phyloP scores from a whole-genome alignment of 768 basidiomycete species.

The Trametes coccinea region DNA sequence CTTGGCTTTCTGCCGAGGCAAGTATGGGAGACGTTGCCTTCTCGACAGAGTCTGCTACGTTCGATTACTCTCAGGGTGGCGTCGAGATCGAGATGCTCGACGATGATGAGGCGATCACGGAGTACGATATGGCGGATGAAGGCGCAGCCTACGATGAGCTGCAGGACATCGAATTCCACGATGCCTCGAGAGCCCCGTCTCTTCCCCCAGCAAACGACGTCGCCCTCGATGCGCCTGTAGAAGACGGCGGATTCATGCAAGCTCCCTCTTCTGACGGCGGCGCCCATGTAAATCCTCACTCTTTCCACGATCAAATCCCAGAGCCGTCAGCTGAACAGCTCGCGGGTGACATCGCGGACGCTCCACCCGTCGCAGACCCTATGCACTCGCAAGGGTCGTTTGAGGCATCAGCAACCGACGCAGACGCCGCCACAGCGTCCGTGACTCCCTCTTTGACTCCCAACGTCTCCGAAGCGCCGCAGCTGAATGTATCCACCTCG shows the following conservation, averaged over 20 bases:
- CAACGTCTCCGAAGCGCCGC: background rate
- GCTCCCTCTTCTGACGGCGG: conserved; percentile 1
- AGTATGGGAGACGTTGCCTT: conserved; percentile 59
- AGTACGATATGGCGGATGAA: conserved; percentile 60
- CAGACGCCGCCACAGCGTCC: background rate
- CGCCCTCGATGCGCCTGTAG: conserved; percentile 53
- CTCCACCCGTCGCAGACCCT: background rate
- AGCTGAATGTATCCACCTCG: no score
- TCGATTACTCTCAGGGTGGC: conserved; percentile 36
- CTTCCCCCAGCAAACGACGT: conserved; percentile 22
- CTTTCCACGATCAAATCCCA: background rate
- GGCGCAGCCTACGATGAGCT: conserved; percentile 34
- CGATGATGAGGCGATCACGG: conserved; percentile 46
- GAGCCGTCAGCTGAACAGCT: background rate
- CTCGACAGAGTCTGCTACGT: conserved; percentile 29
- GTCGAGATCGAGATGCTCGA: conserved; percentile 72
- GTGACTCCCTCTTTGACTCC: background rate
- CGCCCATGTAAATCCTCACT: background rate
- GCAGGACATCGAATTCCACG: conserved; percentile 52
- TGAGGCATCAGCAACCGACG: background rate
- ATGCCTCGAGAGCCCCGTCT: conserved; percentile 38
- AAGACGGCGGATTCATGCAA: conserved; percentile 1
- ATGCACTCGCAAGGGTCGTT: background rate
- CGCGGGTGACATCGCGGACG: background rate
- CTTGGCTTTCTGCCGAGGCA: conserved; percentile 54